Conservation (phyloP, 345 rosid genomes). For the Hibiscus mutabilis region DNA sequence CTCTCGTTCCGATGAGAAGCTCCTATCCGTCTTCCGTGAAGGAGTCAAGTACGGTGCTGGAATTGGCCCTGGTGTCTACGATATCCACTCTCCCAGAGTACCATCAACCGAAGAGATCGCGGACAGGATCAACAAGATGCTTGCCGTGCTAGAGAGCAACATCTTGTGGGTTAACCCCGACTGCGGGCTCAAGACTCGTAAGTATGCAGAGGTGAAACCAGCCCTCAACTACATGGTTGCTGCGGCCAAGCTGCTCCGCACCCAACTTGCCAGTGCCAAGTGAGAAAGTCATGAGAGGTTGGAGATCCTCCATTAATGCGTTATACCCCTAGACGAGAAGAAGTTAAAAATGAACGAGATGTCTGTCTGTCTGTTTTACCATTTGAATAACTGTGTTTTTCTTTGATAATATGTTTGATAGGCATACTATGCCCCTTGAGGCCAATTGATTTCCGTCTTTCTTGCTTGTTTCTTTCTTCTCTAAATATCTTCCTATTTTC, state of each 20-base stretch:
- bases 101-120: slow-evolving; percentile 90
- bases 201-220: slow-evolving; percentile 86
- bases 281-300: slow-evolving; percentile 29
- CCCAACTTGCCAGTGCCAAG: slow-evolving; percentile 79
- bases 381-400: slow-evolving; percentile 20
- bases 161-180: slow-evolving; percentile 98
- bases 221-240: slow-evolving; percentile 87
- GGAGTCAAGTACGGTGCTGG: slow-evolving; percentile 98
- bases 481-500: too few species aligned
- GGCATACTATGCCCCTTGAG: slow-evolving; percentile 17
- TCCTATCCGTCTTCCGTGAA: slow-evolving; percentile 92
- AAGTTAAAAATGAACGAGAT: slow-evolving; percentile 2
- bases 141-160: slow-evolving; percentile 79
- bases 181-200: slow-evolving; percentile 94
- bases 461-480: not conserved
- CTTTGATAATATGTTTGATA: slow-evolving; percentile 11
- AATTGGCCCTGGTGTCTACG: slow-evolving; percentile 93
- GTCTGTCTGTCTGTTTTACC: not conserved
- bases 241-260: slow-evolving; percentile 85
- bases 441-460: not conserved
- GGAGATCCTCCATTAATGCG: not conserved
- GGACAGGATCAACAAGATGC: slow-evolving; percentile 91
- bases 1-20: slow-evolving; percentile 98
- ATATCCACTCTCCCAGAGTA: slow-evolving; percentile 95
- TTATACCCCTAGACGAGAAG: slow-evolving; percentile 1